phyloP scores from a whole-genome alignment of 495 filamentous ascomycete genomes.

The Aspergillus steynii region DNA sequence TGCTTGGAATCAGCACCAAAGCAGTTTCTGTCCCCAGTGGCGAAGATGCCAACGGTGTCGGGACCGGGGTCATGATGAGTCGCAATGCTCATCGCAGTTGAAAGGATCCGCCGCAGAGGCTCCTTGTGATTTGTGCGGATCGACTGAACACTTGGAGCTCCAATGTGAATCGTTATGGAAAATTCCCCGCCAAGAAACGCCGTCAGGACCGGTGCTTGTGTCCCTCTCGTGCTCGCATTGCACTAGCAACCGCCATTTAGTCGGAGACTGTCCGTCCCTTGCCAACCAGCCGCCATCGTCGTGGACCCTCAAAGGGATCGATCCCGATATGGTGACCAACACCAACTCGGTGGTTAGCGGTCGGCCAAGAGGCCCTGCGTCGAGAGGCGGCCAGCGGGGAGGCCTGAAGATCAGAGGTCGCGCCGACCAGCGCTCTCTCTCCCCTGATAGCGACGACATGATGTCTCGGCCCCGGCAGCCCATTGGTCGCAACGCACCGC shows the following conservation, averaged over 20 bases:
- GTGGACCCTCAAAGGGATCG: conserved; percentile 38
- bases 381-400: conserved; percentile 14
- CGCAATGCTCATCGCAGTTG: conserved; percentile 39
- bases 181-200: conserved; percentile 24
- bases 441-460: conserved; percentile 33
- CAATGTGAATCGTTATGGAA: conserved; percentile 48
- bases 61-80: conserved; percentile 44
- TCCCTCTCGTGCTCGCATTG: conserved; percentile 53
- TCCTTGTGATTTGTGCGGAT: conserved; percentile 49
- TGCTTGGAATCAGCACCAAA: conserved; percentile 41
- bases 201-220: conserved; percentile 30
- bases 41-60: conserved; percentile 48
- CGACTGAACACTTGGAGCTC: conserved; percentile 40
- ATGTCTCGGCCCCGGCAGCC: conserved; percentile 25
- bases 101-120: conserved; percentile 38
- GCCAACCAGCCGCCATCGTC: conserved; percentile 27
- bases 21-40: conserved; percentile 40
- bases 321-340: conserved; percentile 38
- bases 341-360: conserved; percentile 30
- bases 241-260: conserved; percentile 43
- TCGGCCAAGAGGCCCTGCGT: conserved; percentile 5
- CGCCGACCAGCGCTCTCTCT: conserved; percentile 21
- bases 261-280: conserved; percentile 48
- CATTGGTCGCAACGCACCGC: conserved; percentile 22
- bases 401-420: conserved; percentile 30